Evolutionary conservation across 768 basidiomycete genomes (phyloP), one percentile per base, ranked within the genome.

Genomic region (Lactarius trivialis): DNA sequence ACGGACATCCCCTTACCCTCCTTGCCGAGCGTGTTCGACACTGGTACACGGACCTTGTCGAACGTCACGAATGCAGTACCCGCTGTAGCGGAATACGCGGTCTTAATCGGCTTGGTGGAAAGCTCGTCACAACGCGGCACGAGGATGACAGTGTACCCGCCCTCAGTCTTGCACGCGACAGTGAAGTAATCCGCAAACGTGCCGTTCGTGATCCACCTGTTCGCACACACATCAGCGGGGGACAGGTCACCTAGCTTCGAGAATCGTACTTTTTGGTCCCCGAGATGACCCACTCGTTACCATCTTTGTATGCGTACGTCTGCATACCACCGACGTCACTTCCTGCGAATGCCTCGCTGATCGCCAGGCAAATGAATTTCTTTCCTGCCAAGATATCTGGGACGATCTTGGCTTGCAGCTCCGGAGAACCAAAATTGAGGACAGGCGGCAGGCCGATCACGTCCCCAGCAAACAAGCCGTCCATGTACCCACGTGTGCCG

Each of bases 341-440:
- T 19, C 91, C 91, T 2, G 93, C 95, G 67, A 95, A 96, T 0
- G 95, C 92, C 75, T 98, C 96, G 51, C 86, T 88, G 69, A 98
- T 92, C 9, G 96, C 96, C 36, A 98, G 78, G 8, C 86, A 88
- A 65, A 97, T 87, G 68, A 84, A 91, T 73, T 93, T 92, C 73
- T 86, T 89, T 9, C 89, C 91, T 3, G 79, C 75, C 15, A 90
- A 77, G 41, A 92, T 82, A 36, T 89, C 87, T 1, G 88, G 83
- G 17, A 95, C 79, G 56, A 95, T 81, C 68, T 82, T 78, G 8
- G 80, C 77, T 69, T 85, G 81, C 9, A 96, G 74, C 65, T 88
- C 88, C 2, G 85, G 82, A 3, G 86, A 83, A 26, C 87, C 94
- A 68, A 85, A 98, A 72, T 98, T 98, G 60, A 96, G 78, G 26